These are phyloP conservation scores for Vitis hybrid DNA, from an alignment of 177 flowering plant species.

Conservation along the genomic window DNA sequence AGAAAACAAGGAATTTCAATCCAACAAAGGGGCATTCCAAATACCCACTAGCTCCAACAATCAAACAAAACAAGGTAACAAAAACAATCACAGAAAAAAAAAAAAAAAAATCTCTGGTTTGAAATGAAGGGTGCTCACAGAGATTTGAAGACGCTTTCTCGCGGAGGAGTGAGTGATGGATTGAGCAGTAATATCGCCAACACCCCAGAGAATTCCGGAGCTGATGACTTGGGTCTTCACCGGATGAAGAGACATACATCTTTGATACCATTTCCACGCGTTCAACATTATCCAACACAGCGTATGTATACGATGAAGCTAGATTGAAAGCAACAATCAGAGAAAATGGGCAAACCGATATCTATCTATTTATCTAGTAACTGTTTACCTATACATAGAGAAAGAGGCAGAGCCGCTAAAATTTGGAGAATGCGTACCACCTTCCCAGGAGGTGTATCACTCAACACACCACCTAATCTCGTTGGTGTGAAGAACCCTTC, in stretches of 20 bases:
- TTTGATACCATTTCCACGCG: slow-evolving; percentile 45
- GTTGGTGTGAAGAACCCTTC: no score
- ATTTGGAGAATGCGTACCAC: neutral
- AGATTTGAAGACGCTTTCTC: slow-evolving; percentile 18
- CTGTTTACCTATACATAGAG: neutral
- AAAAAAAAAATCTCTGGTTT: no score
- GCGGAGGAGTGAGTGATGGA: slow-evolving; percentile 36
- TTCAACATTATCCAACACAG: slow-evolving; percentile 17
- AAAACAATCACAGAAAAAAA: no score
- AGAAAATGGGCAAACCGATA: slow-evolving; percentile 15
- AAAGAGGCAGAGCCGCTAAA: slow-evolving; percentile 1
- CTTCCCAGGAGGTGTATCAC: no score
- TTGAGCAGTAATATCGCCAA: slow-evolving; percentile 43
- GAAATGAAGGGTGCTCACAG: slow-evolving; percentile 20
- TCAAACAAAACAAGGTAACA: neutral
- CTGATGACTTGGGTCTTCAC: slow-evolving; percentile 45
- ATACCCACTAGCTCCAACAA: neutral
- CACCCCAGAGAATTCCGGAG: slow-evolving; percentile 42
- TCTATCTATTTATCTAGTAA: no score
- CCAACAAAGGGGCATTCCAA: neutral
- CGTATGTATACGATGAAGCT: no score
- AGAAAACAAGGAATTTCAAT: neutral
- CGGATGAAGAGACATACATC: slow-evolving; percentile 34
- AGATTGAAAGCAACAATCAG: neutral
- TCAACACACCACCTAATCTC: no score